phyloP scores from a whole-genome alignment of 2,329 filamentous ascomycete species.

The Aschersonia sp. region DNA sequence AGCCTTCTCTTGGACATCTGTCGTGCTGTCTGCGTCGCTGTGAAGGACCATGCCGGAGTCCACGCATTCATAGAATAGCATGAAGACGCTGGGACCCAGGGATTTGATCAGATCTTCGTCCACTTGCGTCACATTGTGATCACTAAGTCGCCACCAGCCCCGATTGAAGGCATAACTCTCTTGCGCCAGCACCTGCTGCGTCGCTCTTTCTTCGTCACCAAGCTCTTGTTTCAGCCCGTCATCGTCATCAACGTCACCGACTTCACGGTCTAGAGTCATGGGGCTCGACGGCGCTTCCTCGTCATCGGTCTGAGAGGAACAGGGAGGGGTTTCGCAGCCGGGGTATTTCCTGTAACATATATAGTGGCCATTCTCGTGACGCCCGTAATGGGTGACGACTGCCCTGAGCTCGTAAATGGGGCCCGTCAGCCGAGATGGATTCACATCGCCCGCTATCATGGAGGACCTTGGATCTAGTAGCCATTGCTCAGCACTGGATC shows the following conservation, averaged over 20 bases:
- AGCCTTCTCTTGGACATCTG: constrained; percentile 5
- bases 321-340: constrained; percentile 4
- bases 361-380: constrained; percentile 93
- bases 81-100: constrained; percentile 70
- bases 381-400: constrained; percentile 76
- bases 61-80: constrained; percentile 87
- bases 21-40: constrained; percentile 11
- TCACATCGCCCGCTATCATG: constrained; percentile 50
- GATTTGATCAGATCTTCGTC: constrained; percentile 58
- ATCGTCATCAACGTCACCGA: constrained; percentile 2
- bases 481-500: constrained; percentile 47
- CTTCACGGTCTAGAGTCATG: not conserved
- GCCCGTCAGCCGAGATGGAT: constrained; percentile 36
- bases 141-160: constrained; percentile 84
- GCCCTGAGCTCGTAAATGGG: constrained; percentile 66
- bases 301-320: no score
- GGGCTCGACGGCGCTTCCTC: no score
- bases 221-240: constrained; percentile 5
- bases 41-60: constrained; percentile 35
- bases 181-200: not conserved
- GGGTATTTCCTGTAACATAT: constrained; percentile 73
- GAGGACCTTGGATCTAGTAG: constrained; percentile 51
- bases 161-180: constrained; percentile 16
- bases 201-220: no score
- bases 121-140: constrained; percentile 67